Evolutionary conservation across 225 moss, liverwort and hornwort species (phyloP), one percentile per base, ranked within the genome.

Genomic region (Pseudoscleropodium purum): DNA sequence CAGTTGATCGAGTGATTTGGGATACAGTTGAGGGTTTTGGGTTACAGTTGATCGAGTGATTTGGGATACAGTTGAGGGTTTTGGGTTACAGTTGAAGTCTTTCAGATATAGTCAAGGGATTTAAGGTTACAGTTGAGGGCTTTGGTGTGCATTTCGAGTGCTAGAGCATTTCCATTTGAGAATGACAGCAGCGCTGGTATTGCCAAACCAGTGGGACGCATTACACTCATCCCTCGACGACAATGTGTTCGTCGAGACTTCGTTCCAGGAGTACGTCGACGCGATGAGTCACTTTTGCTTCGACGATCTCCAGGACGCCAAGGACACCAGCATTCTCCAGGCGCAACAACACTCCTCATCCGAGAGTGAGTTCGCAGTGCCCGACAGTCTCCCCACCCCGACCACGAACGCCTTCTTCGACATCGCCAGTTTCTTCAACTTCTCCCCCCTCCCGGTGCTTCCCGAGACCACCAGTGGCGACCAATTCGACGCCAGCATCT

Each of bases 361-460:
- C 33, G 88, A 83, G 41, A 89, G 80, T 57, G 90, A 43, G 23
- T 93, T 93, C 43, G 91, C 83, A 3, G 93, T 93, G 41, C 93
- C 93, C 34, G 91, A 91, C 51, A 59, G 64, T 41, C 91, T 93
- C 14, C 93, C 91, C 1, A 91, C 91, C 9, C 93, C 93, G 14
- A 88, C 41, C 18, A 13, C 70, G 4, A 59, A 31, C 18, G 81
- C 26, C n/a, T 59, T 88, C 56, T 65, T 78, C 88, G 59, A 83
- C 30, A 65, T 63, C 41, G 70, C 68, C 59, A 78, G 59, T 63
- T 65, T 80, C 39, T 86, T 88, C 14, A 87, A 73, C 81, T 84
- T 81, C 73, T 91, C 91, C 20, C 69, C 90, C 2, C 81, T 19
- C 60, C 69, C 81, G 29, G 86, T 36, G 14, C 45, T 70, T 5